These are phyloP conservation scores for Globisporangium carolinianum DNA, from an alignment of 352 stramenopile genomes.

Conservation along the genomic window DNA sequence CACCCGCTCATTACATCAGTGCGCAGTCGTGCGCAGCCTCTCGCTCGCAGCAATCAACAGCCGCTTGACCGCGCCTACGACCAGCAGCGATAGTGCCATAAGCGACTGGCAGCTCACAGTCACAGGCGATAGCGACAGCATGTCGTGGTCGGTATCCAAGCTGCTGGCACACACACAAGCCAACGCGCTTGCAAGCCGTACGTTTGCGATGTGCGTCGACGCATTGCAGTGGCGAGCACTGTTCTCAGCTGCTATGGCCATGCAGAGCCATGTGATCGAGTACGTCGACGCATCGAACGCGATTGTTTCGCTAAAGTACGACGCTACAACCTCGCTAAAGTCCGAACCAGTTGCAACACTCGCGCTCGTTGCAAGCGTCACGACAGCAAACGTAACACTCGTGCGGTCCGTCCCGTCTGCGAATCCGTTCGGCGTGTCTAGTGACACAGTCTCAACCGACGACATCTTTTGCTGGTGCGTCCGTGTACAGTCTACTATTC, in stretches of 20 bases:
- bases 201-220: not conserved
- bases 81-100: no score
- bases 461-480: constrained; percentile 9
- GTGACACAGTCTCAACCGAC: constrained; percentile 6
- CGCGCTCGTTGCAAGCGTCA: constrained; percentile 3
- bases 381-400: not conserved
- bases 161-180: no score
- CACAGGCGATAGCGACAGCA: no score
- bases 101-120: no score
- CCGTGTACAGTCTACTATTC: not conserved
- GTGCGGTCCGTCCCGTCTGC: not conserved
- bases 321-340: not conserved
- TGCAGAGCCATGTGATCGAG: constrained; percentile 1
- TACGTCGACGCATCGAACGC: not conserved
- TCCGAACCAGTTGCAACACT: constrained; percentile 1
- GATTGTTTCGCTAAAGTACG: not conserved
- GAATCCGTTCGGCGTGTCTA: no score
- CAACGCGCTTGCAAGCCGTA: not conserved
- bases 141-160: no score
- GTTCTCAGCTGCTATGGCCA: not conserved
- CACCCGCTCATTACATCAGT: no score
- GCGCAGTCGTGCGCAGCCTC: no score
- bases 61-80: no score
- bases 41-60: no score
- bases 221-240: not conserved